Evolutionary conservation across 768 basidiomycete genomes (phyloP).

Genomic region (Tylopilus balloui): DNA sequence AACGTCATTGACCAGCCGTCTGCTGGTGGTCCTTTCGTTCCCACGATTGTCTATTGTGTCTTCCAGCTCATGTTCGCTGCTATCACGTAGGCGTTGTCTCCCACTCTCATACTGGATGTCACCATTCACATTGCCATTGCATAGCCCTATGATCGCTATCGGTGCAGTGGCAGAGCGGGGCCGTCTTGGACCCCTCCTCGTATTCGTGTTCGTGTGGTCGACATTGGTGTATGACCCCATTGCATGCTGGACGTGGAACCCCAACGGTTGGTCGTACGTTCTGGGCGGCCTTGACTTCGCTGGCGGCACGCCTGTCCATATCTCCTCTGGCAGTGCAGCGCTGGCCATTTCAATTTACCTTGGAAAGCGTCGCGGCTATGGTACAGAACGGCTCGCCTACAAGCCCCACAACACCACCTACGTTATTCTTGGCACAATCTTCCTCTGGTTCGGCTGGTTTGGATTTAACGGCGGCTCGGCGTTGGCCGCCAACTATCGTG

Average conservation of each 20-base stretch:
- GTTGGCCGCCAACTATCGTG: slow-evolving; percentile 82
- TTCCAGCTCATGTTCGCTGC: slow-evolving; percentile 91
- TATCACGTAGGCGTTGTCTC: slow-evolving; percentile 60
- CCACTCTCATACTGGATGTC: neutral
- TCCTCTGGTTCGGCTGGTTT: slow-evolving; percentile 97
- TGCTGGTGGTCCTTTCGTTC: slow-evolving; percentile 65
- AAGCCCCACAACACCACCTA: slow-evolving; percentile 93
- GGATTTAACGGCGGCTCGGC: slow-evolving; percentile 94
- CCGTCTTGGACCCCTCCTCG: slow-evolving; percentile 77
- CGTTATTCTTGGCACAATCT: slow-evolving; percentile 87
- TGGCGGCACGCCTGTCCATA: slow-evolving; percentile 95
- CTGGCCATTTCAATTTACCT: slow-evolving; percentile 89
- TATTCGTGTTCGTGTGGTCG: slow-evolving; percentile 89
- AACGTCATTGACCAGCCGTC: slow-evolving; percentile 74
- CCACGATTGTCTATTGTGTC: slow-evolving; percentile 71
- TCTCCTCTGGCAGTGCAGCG: slow-evolving; percentile 88
- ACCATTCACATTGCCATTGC: slow-evolving; percentile 13
- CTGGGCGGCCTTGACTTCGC: slow-evolving; percentile 90
- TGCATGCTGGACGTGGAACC: slow-evolving; percentile 96
- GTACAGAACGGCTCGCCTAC: slow-evolving; percentile 86
- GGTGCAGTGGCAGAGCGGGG: slow-evolving; percentile 91
- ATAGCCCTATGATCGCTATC: slow-evolving; percentile 78
- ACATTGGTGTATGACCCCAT: slow-evolving; percentile 91
- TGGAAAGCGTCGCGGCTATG: slow-evolving; percentile 87
- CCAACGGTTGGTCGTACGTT: slow-evolving; percentile 67